Evolutionary conservation across 768 basidiomycete species (phyloP).

Genomic region (Calocybe indica): DNA sequence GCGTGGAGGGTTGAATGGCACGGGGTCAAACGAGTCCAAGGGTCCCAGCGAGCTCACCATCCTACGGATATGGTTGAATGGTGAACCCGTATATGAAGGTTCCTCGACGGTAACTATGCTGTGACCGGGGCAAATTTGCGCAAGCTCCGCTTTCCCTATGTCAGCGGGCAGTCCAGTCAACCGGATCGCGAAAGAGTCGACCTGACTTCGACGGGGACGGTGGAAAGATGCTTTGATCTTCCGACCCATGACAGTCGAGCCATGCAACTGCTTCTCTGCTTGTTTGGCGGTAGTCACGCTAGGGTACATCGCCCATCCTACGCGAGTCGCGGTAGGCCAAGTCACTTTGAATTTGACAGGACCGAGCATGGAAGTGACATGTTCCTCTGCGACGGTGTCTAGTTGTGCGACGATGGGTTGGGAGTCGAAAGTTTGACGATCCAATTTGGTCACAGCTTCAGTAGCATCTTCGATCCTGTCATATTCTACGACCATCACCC

Average conservation of each 20-base stretch:
- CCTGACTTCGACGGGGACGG: slow-evolving; percentile 26
- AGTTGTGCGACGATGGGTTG: slow-evolving; percentile 21
- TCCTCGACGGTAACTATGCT: slow-evolving; percentile 22
- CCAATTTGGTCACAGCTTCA: slow-evolving; percentile 21
- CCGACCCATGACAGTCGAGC: slow-evolving; percentile 29
- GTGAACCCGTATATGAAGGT: slow-evolving; percentile 27
- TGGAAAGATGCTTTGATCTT: slow-evolving; percentile 34
- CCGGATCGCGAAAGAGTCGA: slow-evolving; percentile 33
- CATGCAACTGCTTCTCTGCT: slow-evolving; percentile 33
- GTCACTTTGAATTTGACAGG: slow-evolving; percentile 31
- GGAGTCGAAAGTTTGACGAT: slow-evolving; percentile 15
- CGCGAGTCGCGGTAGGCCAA: slow-evolving; percentile 37
- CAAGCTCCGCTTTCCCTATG: slow-evolving; percentile 23
- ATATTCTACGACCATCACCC: slow-evolving; percentile 14
- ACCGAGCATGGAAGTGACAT: slow-evolving; percentile 6
- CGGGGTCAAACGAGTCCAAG: slow-evolving; percentile 32
- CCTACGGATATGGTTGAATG: slow-evolving; percentile 25
- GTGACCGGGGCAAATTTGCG: slow-evolving; percentile 22
- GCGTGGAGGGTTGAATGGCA: slow-evolving; percentile 23
- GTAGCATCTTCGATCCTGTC: slow-evolving; percentile 12
- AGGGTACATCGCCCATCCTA: slow-evolving; percentile 42
- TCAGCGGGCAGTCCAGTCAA: slow-evolving; percentile 37
- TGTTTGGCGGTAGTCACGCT: slow-evolving; percentile 36
- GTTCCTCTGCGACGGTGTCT: slow-evolving; percentile 14
- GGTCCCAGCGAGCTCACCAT: slow-evolving; percentile 28